Evolutionary conservation across 2,329 filamentous ascomycete genomes (phyloP).

Genomic region (Fusarium hainanense): DNA sequence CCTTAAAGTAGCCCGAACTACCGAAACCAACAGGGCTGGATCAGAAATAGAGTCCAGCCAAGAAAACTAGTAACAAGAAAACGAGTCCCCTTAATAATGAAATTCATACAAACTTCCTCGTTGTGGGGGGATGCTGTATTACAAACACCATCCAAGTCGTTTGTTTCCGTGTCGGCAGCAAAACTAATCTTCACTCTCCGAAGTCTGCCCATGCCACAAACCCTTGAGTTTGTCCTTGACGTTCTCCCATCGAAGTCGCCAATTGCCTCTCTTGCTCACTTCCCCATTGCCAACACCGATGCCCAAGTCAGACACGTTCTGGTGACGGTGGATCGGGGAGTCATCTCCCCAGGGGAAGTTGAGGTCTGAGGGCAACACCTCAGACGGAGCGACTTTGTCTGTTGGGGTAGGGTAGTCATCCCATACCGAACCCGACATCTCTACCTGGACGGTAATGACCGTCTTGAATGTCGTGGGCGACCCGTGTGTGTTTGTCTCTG

Average conservation of each 20-base stretch:
- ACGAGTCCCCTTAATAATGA: conserved; percentile 2
- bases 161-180: neutral
- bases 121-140: neutral
- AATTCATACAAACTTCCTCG: neutral
- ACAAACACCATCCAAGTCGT: conserved; percentile 4
- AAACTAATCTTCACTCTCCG: conserved; percentile 14
- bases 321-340: conserved; percentile 52
- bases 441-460: conserved; percentile 21
- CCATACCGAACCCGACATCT: conserved; percentile 9
- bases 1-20: conserved; percentile 22
- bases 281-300: conserved; percentile 33
- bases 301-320: conserved; percentile 45
- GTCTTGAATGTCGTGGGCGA: conserved; percentile 41
- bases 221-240: conserved; percentile 25
- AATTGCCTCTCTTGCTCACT: conserved; percentile 11
- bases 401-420: conserved; percentile 37
- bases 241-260: conserved; percentile 31
- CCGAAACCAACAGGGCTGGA: conserved; percentile 39
- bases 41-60: conserved; percentile 29
- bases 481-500: conserved; percentile 11
- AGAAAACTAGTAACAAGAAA: conserved; percentile 20
- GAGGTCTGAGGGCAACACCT: conserved; percentile 45
- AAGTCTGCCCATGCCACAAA: conserved; percentile 21
- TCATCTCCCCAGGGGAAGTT: conserved; percentile 53
- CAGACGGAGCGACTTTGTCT: conserved; percentile 18